A percentile compares a stretch with the other conserved stretches of the same genome.
Conservation (phyloP, 1,139 yeast genomes). For the Lizanozyma gosingica region DNA sequence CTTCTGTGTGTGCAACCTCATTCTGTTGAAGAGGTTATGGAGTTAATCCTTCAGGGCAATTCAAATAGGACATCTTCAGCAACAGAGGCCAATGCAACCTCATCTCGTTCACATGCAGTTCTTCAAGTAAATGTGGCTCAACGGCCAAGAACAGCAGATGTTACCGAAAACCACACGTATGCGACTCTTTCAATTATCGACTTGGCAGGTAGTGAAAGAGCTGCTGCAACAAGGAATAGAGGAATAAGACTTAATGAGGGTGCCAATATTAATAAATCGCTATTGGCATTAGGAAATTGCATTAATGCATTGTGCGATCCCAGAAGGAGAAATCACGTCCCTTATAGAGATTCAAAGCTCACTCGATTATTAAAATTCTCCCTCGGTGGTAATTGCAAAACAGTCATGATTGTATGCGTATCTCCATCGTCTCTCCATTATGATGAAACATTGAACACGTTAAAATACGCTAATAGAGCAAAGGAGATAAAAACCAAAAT, state of each 20-base stretch:
- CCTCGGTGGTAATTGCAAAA: constrained; percentile 89
- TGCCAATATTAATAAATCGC: constrained; percentile 82
- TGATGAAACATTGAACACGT: constrained; percentile 84
- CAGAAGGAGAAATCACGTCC: constrained; percentile 62
- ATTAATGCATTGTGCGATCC: constrained; percentile 85
- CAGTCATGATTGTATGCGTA: constrained; percentile 91
- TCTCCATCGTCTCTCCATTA: constrained; percentile 81
- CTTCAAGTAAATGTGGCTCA: constrained; percentile 71
- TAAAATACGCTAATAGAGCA: constrained; percentile 86
- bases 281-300: constrained; percentile 87
- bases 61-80: constrained; percentile 73
- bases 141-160: constrained; percentile 50
- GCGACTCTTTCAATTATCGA: constrained; percentile 84
- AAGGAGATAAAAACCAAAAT: constrained; percentile 82
- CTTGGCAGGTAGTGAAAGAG: constrained; percentile 91
- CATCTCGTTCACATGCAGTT: constrained; percentile 91
- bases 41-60: constrained; percentile 65
- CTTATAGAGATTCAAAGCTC: constrained; percentile 83
- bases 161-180: constrained; percentile 59
- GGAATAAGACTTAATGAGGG: constrained; percentile 82
- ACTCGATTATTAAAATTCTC: constrained; percentile 82
- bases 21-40: constrained; percentile 73
- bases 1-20: constrained; percentile 56
- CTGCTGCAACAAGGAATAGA: constrained; percentile 77
- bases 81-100: constrained; percentile 84